A percentile compares a stretch with the other conserved stretches of the same genome.
Evolutionary conservation across 495 filamentous ascomycete species (phyloP).

Genomic region (Hypoxylon intermedium): DNA sequence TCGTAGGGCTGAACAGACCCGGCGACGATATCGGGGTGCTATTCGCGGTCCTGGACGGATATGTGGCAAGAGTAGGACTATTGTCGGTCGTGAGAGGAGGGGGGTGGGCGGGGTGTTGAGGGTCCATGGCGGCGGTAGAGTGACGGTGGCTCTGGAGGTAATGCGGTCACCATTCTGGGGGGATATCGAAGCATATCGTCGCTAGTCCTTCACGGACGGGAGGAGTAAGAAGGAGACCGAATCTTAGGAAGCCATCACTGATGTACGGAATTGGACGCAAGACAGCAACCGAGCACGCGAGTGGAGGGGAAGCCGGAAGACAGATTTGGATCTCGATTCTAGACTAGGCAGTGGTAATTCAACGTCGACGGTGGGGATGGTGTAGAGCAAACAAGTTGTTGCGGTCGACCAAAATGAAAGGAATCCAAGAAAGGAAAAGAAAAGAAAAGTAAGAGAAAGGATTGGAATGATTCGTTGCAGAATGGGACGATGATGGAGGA

Average conservation of each 20-base stretch:
- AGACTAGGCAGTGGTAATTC: conserved; percentile 6
- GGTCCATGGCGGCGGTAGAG: conserved; percentile 40
- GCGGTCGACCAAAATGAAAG: conserved; percentile 20
- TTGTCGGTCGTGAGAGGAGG: conserved; percentile 48
- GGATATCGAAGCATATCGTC: conserved; percentile 42
- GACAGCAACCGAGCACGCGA: conserved; percentile 6
- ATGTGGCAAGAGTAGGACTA: conserved; percentile 41
- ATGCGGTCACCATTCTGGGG: conserved; percentile 46
- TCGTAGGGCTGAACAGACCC: conserved; percentile 67
- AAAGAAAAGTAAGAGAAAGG: conserved; percentile 11
- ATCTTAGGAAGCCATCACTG: conserved; percentile 37
- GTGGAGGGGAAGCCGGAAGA: neutral
- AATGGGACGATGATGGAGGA: conserved; percentile 42
- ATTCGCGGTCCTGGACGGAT: conserved; percentile 58
- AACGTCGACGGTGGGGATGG: neutral
- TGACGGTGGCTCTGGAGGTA: conserved; percentile 34
- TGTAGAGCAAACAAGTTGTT: conserved; percentile 9
- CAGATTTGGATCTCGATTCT: conserved; percentile 24
- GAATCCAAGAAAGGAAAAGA: conserved; percentile 15
- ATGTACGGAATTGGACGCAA: conserved; percentile 11
- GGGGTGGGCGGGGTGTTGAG: conserved; percentile 44
- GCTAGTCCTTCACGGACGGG: conserved; percentile 30
- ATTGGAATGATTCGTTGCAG: conserved; percentile 38
- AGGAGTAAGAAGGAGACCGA: conserved; percentile 40
- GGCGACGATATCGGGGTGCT: conserved; percentile 75